Percentiles rank a stretch among this genome's conserved stretches.
phyloP scores from a whole-genome alignment of 495 filamentous ascomycete genomes.

The Astrocystis sublimbata region DNA sequence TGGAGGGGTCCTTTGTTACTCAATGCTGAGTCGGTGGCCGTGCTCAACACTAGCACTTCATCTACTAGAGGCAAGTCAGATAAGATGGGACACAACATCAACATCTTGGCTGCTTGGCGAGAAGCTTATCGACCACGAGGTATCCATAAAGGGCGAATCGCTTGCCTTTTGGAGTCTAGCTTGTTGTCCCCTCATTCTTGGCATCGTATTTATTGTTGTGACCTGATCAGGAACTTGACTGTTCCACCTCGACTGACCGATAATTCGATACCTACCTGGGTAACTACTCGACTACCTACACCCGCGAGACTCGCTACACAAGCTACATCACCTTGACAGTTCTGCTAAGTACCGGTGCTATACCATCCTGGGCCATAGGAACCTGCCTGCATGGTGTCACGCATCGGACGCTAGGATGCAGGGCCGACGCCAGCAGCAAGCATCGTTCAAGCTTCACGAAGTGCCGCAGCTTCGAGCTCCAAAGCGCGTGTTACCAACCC shows the following conservation, averaged over 20 bases:
- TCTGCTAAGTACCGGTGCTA: background rate
- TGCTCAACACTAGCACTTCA: background rate
- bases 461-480: background rate
- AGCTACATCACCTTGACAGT: no score
- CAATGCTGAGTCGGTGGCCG: background rate
- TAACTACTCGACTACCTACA: no score
- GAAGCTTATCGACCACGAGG: conserved; percentile 14
- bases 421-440: background rate
- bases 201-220: background rate
- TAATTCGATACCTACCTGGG: background rate
- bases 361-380: background rate
- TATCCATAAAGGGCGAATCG: background rate
- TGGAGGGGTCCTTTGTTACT: conserved; percentile 1
- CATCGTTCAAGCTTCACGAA: background rate
- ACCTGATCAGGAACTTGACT: conserved; percentile 4
- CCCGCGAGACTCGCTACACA: no score
- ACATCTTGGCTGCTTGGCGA: background rate
- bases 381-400: conserved; percentile 1
- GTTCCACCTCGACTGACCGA: background rate
- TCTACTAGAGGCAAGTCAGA: background rate
- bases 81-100: conserved; percentile 9
- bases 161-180: conserved; percentile 16
- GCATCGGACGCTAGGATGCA: conserved; percentile 2
- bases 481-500: background rate
- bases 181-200: conserved; percentile 8